Evolutionary conservation across 2,329 filamentous ascomycete genomes (phyloP).

Genomic region (Microdochium paspali): DNA sequence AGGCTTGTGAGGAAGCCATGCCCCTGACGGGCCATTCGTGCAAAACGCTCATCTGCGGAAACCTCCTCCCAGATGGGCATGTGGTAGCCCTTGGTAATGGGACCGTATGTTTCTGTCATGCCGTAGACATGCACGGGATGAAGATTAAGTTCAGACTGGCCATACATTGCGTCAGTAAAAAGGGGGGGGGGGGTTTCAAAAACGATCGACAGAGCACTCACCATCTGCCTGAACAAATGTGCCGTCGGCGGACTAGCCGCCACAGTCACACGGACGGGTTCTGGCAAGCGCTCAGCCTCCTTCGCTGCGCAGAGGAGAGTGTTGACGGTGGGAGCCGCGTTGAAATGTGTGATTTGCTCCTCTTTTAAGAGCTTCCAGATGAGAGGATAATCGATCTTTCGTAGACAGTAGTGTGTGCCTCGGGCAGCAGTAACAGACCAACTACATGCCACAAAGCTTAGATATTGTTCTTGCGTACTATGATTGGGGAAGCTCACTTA

Average conservation of each 20-base stretch:
- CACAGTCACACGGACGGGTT: constrained; percentile 77
- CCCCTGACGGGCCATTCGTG: constrained; percentile 86
- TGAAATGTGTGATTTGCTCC: constrained; percentile 88
- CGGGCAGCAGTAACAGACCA: constrained; percentile 90
- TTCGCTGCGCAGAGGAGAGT: constrained; percentile 77
- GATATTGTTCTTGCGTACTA: too few relatives aligned
- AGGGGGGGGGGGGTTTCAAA: too few relatives aligned
- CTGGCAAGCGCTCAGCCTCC: constrained; percentile 60
- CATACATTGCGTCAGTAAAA: constrained; percentile 1
- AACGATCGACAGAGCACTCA: constrained; percentile 20
- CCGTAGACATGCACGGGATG: constrained; percentile 92
- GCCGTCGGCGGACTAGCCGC: constrained; percentile 85
- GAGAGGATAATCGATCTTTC: constrained; percentile 88
- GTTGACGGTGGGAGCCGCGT: constrained; percentile 92
- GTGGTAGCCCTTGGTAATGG: constrained; percentile 87
- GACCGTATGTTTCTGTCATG: constrained; percentile 80
- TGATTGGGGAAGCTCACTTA: too few relatives aligned
- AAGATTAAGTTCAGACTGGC: constrained; percentile 56
- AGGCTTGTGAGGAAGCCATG: constrained; percentile 82
- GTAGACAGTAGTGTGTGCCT: constrained; percentile 88
- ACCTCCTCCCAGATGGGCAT: constrained; percentile 78
- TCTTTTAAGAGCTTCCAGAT: constrained; percentile 86
- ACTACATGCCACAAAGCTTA: too few relatives aligned
- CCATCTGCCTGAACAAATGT: constrained; percentile 91
- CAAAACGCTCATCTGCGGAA: constrained; percentile 67